Percentiles rank a stretch among this genome's conserved stretches.
Conservation (phyloP, 2,329 filamentous ascomycete species). For the Calonectria pseudoreteaudii region DNA sequence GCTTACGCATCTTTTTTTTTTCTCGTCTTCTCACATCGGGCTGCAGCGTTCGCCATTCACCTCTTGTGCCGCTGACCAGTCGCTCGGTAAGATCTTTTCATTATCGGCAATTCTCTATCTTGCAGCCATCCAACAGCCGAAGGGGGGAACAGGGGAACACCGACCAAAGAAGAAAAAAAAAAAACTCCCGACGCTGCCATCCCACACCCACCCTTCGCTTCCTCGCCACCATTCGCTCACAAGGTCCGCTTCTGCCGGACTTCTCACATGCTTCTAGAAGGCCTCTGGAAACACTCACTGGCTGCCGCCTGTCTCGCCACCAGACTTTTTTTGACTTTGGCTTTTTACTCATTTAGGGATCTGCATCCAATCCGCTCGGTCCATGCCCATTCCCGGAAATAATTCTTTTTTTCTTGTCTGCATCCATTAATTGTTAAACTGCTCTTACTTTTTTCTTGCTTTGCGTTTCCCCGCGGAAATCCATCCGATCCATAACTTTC, state of each 20-base stretch:
- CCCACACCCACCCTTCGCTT: background rate
- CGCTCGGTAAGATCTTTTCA: background rate
- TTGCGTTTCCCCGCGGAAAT: background rate
- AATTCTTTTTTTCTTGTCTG: background rate
- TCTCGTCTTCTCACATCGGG: background rate
- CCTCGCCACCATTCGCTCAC: background rate
- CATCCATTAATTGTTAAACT: background rate
- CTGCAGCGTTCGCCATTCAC: background rate
- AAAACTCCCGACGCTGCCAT: background rate
- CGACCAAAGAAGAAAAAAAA: background rate
- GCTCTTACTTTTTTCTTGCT: background rate
- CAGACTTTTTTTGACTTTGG: background rate
- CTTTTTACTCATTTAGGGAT: background rate
- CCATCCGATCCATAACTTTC: background rate
- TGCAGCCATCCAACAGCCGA: background rate
- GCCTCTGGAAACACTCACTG: background rate
- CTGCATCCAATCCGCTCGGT: background rate
- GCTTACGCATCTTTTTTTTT: background rate
- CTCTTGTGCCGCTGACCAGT: background rate
- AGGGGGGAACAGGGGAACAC: background rate
- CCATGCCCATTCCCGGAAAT: background rate
- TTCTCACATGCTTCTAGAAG: constrained; percentile 4
- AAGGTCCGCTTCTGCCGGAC: background rate
- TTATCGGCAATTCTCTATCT: background rate
- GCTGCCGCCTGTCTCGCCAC: background rate